Conservation (phyloP, 2,329 filamentous ascomycete species). For the Plectosphaerella cucumerina region DNA sequence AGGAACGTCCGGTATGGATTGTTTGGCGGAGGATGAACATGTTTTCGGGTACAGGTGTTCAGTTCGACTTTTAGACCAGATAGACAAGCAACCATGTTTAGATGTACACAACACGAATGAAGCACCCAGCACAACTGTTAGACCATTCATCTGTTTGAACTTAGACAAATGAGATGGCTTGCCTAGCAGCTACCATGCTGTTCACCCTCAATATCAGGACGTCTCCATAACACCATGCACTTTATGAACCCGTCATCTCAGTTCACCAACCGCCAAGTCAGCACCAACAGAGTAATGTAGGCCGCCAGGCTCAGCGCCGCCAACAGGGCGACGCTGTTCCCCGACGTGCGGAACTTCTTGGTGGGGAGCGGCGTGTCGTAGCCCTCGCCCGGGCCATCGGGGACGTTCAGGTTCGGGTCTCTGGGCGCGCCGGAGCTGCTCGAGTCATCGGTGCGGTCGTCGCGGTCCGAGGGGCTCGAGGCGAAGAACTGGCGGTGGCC, state of each 20-base stretch:
- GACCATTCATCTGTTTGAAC: too few relatives aligned
- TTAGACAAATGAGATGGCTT: too few relatives aligned
- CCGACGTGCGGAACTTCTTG: conserved; percentile 59
- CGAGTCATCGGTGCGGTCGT: conserved; percentile 15
- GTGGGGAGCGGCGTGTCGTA: conserved; percentile 32
- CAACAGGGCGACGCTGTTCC: conserved; percentile 57
- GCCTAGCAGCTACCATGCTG: not conserved
- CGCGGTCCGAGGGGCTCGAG: conserved; percentile 32
- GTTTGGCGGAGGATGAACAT: too few relatives aligned
- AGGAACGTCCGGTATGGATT: too few relatives aligned
- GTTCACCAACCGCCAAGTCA: conserved; percentile 43
- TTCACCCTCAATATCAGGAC: not conserved
- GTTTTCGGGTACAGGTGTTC: too few relatives aligned
- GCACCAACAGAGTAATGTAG: conserved; percentile 51
- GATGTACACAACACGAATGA: too few relatives aligned
- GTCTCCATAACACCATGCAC: not conserved
- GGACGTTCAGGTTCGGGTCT: not conserved
- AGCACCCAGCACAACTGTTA: too few relatives aligned
- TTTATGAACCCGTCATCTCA: conserved; percentile 10
- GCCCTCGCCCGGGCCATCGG: conserved; percentile 22
- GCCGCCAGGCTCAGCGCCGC: conserved; percentile 52
- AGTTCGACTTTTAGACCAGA: too few relatives aligned
- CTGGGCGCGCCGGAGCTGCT: conserved; percentile 2
- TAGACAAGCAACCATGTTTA: too few relatives aligned
- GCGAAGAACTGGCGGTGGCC: conserved; percentile 93